Evolutionary conservation across 257 asterid genomes (phyloP).

Genomic region (Solanum paucissectum): DNA sequence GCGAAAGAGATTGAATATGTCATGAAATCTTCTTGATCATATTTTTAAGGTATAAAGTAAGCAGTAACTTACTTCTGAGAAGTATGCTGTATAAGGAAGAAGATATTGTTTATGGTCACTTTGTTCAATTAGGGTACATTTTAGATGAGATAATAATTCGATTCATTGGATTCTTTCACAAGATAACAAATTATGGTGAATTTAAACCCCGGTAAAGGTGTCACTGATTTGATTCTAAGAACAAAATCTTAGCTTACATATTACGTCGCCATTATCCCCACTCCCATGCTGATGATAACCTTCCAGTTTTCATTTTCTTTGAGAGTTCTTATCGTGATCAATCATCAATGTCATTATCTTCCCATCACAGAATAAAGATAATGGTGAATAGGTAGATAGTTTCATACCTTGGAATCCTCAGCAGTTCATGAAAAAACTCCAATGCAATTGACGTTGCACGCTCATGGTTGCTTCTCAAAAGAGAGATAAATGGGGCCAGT

Average conservation of each 20-base stretch:
- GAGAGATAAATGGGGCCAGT: conserved; percentile 36
- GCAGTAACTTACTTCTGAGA: not conserved
- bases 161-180: not conserved
- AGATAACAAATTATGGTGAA: not conserved
- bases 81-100: not conserved
- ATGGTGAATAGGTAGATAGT: not conserved
- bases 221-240: not conserved
- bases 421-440: conserved; percentile 70
- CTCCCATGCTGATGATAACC: not conserved
- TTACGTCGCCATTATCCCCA: not conserved
- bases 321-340: not conserved
- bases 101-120: not conserved
- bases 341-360: not conserved
- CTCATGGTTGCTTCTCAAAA: conserved; percentile 61
- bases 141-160: not conserved
- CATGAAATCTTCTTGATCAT: not conserved
- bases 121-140: not conserved
- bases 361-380: not conserved
- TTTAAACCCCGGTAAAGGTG: not conserved
- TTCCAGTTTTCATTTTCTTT: not conserved
- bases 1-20: not conserved
- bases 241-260: not conserved
- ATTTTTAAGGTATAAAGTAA: not conserved
- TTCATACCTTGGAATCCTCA: conserved; percentile 56
- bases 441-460: conserved; percentile 47